Evolutionary conservation across 2,329 filamentous ascomycete genomes (phyloP), one percentile per base, ranked within the genome.

Genomic region (Cytospora piceae): DNA sequence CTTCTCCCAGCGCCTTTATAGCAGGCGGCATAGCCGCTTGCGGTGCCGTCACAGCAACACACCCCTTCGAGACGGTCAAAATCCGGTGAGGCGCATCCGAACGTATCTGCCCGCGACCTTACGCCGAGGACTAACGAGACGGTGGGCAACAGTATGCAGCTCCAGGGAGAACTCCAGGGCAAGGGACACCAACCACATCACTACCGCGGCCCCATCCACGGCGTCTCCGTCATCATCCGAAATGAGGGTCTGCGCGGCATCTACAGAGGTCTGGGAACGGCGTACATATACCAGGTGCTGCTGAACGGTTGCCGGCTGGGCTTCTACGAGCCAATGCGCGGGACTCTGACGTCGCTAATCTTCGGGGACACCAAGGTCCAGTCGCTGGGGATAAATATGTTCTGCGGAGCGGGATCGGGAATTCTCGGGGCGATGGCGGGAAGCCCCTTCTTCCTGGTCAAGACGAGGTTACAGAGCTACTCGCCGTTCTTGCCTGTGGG

Each of bases 31-130:
- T 99, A 75, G 95, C 95, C 75, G 95, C 95, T 70, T 98, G 94
- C 80, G 95, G 95, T 75, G 95, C 95, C 70, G 95, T 99, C 65
- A 98, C 94, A 51, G 94, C 96, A 70, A 98, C 95, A 59, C 95
- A 99, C 79, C 94, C 94, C 65, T 98, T 98, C 81, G 95, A 99
- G 81, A 98, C 94, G 15, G 93, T 99, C 77, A 99, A 99, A 86
- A 98, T 98, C 76, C 91, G 94, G 90, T 94, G 83, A 75, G 83
- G 49, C 56, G 24, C 58, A 49, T 39, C 29, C n/a, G 7, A 24
- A 17, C 32, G 57, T 61, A 24, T 67, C 63, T 63, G 60, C 51
- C 42, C 32, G 20, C 24, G 15, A 12, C 9, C 52, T 29, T 60
- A 20, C 34, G 63, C 58, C 53, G 20, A 46, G 51, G 27, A 49